Base-by-base conservation (phyloP, 176 grass and related monocot species). In the Bonia amplexicaulis region DNA sequence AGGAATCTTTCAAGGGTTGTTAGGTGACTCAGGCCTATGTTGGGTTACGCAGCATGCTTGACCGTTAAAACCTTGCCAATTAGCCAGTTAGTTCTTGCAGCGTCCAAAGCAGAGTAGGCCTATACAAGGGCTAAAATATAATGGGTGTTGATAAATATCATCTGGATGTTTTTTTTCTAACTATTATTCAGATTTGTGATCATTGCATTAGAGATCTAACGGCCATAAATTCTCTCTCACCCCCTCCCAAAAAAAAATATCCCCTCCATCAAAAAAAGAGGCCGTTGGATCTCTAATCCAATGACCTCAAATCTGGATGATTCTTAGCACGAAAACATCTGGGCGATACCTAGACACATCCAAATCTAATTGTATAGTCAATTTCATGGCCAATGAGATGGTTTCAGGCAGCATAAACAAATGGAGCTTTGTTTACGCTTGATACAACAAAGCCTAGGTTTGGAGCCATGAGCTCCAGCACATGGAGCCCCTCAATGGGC, bases 401-500 rank as follows among this genome's bases (percentile, higher is more conserved):
- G 41, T 27, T 63, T 59, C 39, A 25, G 37, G n/a, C 69, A 26
- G 70, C 35, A 4, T 55, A 66, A 82, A 82, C 62, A 82, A 69
- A 57, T 57, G 12, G 14, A n/a, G 49, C 9, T 47, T 47, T 60
- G 54, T 54, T 63, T 80, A 73, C 65, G 51, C 72, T 53, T 77
- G 39, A 74, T n/a, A 68, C 39, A 20, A 58, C 55, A 73, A 73
- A 58, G 64, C 15, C 48, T 77, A 71, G 65, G 37, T 60, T 78
- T 88, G 60, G 78, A 67, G 61, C 78, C 85, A 81, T 69, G 61
- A 82, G 70, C 78, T 49, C 26, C 82, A 66, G 80, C 80, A 79
- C 86, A 84, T 84, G 78, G 73, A 85, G 69, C 87, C 75, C 58
- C 73, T 73, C 70, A 72, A 73, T 53, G 31, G 9, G 14, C 74